Base-by-base conservation (phyloP, 805 yeast genomes). In the Ogataea trehalophila region DNA sequence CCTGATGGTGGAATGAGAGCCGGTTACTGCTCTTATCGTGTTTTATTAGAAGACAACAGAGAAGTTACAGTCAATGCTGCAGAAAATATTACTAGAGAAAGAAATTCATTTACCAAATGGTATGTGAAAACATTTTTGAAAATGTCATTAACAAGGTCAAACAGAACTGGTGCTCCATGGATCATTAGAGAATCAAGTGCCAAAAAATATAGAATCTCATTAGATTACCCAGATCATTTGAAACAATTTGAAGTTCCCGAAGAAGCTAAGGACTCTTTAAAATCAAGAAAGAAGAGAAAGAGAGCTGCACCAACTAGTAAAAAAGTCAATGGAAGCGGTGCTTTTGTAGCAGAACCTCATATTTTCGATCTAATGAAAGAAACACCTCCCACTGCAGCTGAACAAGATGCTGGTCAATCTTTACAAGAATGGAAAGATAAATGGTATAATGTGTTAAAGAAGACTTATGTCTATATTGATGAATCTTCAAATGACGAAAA, bases 131-230 rank as follows among this genome's bases (percentile, higher is more conserved):
- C 96, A n/a, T 83, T 94, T 62, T 75, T 91, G 62, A 87, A 91
- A 66, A 75, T 87, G 62, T 77, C 88, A 40, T 76, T 88, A 62
- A 74, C 85, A 7, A 79, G 96, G 47, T 87, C 91, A 1, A 76
- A 84, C 46, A 87, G 86, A 73, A 73, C 83, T 39, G 97, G 98
- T 3, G 92, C 97, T 3, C 98, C 98, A 3, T 94, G 98, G 98
- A 81, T 92, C 18, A 94, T 94, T 15, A 86, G 84, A 61, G 81
- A 79, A 23, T 82, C 83, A 54, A 88, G 79, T 63, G 94, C 94
- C 0, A 73, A 72, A 47, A 75, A 76, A 56, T 88, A 83, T 62
- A 69, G 87, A 54, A 85, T 88, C 17, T 76, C 84, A 11, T 70
- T 73, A 16, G 82, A 74, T 37, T 76, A 74, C 54, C 88, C 88